phyloP scores from a whole-genome alignment of 2,329 filamentous ascomycete species.

The Conoideocrella luteorostrata region DNA sequence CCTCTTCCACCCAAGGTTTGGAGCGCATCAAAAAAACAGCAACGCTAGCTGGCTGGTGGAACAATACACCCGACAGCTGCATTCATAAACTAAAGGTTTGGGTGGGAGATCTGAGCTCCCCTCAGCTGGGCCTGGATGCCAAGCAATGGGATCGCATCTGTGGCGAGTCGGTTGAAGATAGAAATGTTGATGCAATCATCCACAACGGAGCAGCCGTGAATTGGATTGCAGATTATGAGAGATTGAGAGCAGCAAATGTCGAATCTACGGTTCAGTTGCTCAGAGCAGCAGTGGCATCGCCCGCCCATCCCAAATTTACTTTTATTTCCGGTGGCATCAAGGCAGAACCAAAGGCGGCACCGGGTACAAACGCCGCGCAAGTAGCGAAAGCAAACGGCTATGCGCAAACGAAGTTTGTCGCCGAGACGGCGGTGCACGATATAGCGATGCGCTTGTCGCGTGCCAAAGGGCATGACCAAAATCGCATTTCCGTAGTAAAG shows the following conservation, averaged over 20 bases:
- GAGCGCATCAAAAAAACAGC: slow-evolving; percentile 47
- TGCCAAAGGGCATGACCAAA: slow-evolving; percentile 10
- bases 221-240: slow-evolving; percentile 73
- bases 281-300: slow-evolving; percentile 9
- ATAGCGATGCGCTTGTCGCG: not conserved
- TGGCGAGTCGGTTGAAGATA: slow-evolving; percentile 19
- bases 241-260: slow-evolving; percentile 69
- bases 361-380: too few species aligned
- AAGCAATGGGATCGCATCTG: slow-evolving; percentile 51
- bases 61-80: not conserved
- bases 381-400: too few species aligned
- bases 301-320: slow-evolving; percentile 13
- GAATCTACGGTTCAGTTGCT: slow-evolving; percentile 19
- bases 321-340: slow-evolving; percentile 18
- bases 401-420: slow-evolving; percentile 12
- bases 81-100: slow-evolving; percentile 11
- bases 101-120: slow-evolving; percentile 10
- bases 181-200: slow-evolving; percentile 53
- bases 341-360: not conserved
- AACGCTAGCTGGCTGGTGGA: slow-evolving; percentile 11
- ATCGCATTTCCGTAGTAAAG: slow-evolving; percentile 13
- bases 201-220: slow-evolving; percentile 79
- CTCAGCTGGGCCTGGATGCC: slow-evolving; percentile 6
- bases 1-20: slow-evolving; percentile 50
- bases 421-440: slow-evolving; percentile 11